These are phyloP conservation scores for Dioscorea dumetorum DNA, from an alignment of 106 monocot genomes.

Conservation along the genomic window DNA sequence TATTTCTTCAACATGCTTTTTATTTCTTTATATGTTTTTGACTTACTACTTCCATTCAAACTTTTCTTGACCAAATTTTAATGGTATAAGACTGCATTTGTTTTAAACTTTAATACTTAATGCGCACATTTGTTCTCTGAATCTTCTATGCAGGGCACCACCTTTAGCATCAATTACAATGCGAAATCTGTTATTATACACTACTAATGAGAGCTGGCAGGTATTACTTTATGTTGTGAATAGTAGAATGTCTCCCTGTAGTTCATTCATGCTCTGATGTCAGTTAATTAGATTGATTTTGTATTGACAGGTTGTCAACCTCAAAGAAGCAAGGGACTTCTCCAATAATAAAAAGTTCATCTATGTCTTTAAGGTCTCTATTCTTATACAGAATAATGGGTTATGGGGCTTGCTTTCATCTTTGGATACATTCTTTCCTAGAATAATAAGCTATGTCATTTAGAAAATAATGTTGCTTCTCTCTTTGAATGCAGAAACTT, in stretches of 20 bases:
- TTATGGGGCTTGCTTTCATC: too few relatives aligned
- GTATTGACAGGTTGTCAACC: constrained; percentile 68
- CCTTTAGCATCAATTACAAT: constrained; percentile 95
- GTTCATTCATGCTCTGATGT: background rate
- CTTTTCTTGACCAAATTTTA: too few relatives aligned
- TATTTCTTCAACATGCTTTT: too few relatives aligned
- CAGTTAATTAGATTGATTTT: constrained; percentile 7
- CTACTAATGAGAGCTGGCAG: constrained; percentile 98
- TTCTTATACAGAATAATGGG: too few relatives aligned
- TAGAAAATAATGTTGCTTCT: background rate
- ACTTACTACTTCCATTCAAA: too few relatives aligned
- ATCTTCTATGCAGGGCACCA: constrained; percentile 57
- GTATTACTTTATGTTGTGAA: constrained; percentile 19
- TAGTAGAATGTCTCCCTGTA: background rate
- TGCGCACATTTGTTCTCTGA: background rate
- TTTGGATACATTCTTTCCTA: too few relatives aligned
- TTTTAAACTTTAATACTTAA: too few relatives aligned
- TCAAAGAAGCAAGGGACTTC: constrained; percentile 99
- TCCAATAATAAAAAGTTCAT: constrained; percentile 85
- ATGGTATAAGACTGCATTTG: too few relatives aligned
- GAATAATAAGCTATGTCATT: too few relatives aligned
- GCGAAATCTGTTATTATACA: constrained; percentile 85
- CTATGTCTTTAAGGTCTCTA: constrained; percentile 89
- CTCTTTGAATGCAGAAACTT: constrained; percentile 66
- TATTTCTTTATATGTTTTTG: too few relatives aligned